Evolutionary conservation across 768 basidiomycete genomes (phyloP).

Genomic region (Postia placenta): DNA sequence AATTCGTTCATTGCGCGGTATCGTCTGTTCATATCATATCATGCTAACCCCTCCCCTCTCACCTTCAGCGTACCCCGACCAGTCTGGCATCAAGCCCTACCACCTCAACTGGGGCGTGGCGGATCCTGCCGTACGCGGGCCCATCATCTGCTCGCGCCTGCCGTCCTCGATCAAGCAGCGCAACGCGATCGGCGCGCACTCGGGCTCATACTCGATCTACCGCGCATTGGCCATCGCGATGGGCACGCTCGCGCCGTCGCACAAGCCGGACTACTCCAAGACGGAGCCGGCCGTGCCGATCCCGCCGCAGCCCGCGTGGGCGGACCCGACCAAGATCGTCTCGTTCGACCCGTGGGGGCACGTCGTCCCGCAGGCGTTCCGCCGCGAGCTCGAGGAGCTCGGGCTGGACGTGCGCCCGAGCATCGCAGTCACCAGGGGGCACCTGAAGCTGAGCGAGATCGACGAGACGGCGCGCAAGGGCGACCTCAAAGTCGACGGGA

Average conservation of each 20-base stretch:
- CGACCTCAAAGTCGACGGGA: constrained; percentile 71
- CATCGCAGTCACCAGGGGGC: constrained; percentile 88
- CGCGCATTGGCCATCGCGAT: constrained; percentile 90
- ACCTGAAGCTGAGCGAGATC: constrained; percentile 91
- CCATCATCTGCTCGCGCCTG: constrained; percentile 84
- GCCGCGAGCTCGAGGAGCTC: constrained; percentile 48
- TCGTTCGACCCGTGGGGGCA: constrained; percentile 95
- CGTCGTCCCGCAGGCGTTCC: constrained; percentile 69
- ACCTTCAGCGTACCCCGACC: constrained; percentile 74
- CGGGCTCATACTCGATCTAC: constrained; percentile 92
- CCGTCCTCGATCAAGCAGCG: constrained; percentile 80
- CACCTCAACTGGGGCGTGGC: constrained; percentile 78
- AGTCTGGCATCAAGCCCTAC: constrained; percentile 79
- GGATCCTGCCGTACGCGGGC: constrained; percentile 64
- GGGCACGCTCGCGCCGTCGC: constrained; percentile 70
- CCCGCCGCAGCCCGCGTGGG: constrained; percentile 75
- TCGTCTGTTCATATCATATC: too few relatives aligned
- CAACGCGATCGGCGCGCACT: constrained; percentile 92
- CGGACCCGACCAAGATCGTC: constrained; percentile 73
- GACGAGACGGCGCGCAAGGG: constrained; percentile 77
- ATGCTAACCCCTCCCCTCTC: constrained; percentile 1
- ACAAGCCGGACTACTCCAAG: constrained; percentile 76
- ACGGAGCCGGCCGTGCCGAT: constrained; percentile 84
- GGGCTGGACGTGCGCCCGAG: constrained; percentile 87
- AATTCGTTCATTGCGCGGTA: too few relatives aligned